Percentiles rank a stretch among this genome's conserved stretches.
phyloP scores from a whole-genome alignment of 306 rosid genomes.

The Lithocarpus polystachyus region DNA sequence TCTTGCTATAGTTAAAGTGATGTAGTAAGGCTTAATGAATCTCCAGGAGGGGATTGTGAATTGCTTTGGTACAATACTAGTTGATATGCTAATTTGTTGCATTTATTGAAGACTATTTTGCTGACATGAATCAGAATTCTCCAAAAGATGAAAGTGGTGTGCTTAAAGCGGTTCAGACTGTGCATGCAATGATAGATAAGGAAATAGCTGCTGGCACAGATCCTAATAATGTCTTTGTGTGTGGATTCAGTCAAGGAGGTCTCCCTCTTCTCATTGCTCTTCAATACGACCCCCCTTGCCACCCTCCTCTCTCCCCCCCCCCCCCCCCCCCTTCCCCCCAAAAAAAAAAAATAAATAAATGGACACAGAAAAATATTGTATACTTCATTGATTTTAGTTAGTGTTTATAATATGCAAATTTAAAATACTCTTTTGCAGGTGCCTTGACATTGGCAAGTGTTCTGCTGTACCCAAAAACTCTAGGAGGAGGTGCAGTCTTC shows the following conservation, averaged over 20 bases:
- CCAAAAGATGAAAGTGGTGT: constrained; percentile 64
- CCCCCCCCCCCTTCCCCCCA: too few relatives aligned
- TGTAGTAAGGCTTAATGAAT: neutral
- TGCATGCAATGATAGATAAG: constrained; percentile 80
- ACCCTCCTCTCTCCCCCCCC: too few relatives aligned
- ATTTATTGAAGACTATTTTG: neutral
- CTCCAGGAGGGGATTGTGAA: neutral
- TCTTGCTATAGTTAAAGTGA: neutral
- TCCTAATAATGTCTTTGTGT: constrained; percentile 74
- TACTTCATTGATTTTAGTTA: neutral
- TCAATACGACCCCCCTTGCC: neutral
- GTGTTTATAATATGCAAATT: constrained; percentile 6
- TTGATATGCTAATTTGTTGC: constrained; percentile 12
- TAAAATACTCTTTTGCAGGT: constrained; percentile 44
- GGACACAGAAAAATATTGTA: too few relatives aligned
- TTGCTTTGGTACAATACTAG: constrained; percentile 4
- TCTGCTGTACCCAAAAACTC: constrained; percentile 80
- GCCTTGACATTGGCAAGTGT: constrained; percentile 87
- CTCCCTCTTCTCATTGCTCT: constrained; percentile 11
- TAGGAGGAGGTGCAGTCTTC: constrained; percentile 89
- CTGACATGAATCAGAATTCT: constrained; percentile 49
- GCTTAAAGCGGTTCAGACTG: constrained; percentile 71
- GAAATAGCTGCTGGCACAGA: constrained; percentile 74
- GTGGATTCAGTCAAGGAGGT: constrained; percentile 99
- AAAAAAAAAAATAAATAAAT: too few relatives aligned